These are phyloP conservation scores for Podila clonocystis DNA, from an alignment of 192 early-diverging fungal species.

Conservation along the genomic window DNA sequence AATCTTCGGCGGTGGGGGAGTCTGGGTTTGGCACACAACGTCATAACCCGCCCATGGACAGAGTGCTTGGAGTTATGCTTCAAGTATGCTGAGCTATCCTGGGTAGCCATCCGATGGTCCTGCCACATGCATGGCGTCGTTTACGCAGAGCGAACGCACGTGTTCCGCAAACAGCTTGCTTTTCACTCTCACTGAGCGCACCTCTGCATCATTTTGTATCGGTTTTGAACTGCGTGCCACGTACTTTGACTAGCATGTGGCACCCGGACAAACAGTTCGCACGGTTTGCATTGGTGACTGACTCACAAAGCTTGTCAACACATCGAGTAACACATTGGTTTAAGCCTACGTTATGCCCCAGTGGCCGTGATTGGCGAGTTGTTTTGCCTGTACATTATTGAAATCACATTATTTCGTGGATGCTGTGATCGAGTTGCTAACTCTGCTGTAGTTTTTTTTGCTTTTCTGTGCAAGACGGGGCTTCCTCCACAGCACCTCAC, in stretches of 20 bases:
- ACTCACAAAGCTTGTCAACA: neutral
- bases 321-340: neutral
- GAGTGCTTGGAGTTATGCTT: slow-evolving; percentile 2
- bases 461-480: neutral
- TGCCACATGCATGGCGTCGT: slow-evolving; percentile 14
- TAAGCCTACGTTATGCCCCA: slow-evolving; percentile 4
- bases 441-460: neutral
- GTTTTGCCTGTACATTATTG: neutral
- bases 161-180: slow-evolving; percentile 7
- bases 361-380: slow-evolving; percentile 1
- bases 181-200: slow-evolving; percentile 17
- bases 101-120: slow-evolving; percentile 11
- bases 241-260: slow-evolving; percentile 6
- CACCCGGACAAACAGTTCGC: slow-evolving; percentile 8
- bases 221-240: neutral
- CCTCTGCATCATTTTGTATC: slow-evolving; percentile 13
- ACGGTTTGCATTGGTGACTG: slow-evolving; percentile 5
- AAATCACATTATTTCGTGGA: neutral
- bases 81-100: slow-evolving; percentile 16
- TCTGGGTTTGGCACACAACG: slow-evolving; percentile 15
- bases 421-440: neutral
- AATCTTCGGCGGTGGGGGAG: slow-evolving; percentile 7
- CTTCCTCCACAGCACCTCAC: too few species aligned
- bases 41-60: slow-evolving; percentile 10
- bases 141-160: neutral